Evolutionary conservation across 148 eudicot genomes (phyloP).

Genomic region (Camellia sinensis): DNA sequence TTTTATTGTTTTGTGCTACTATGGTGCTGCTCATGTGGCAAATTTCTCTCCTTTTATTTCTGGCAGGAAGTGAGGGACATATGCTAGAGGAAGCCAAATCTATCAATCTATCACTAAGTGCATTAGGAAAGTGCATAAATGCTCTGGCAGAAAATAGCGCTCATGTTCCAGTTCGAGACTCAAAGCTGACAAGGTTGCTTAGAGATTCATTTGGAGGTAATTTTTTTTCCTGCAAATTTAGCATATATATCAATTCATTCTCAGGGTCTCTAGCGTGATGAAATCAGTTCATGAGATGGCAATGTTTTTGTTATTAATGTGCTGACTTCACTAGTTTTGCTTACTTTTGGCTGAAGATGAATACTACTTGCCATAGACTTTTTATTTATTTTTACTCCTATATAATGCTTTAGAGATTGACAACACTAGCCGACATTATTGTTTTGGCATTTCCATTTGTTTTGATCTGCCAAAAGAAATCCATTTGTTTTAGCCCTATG

Average conservation of each 20-base stretch:
- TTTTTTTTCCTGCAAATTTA: conserved; percentile 17
- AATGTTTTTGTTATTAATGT: not conserved
- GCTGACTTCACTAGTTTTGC: not conserved
- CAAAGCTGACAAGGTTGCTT: conserved; percentile 96
- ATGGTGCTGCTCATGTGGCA: not conserved
- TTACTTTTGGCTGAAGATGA: not conserved
- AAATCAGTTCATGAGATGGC: conserved; percentile 10
- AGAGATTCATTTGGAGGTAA: conserved; percentile 99
- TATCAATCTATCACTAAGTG: conserved; percentile 95
- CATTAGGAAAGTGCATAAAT: conserved; percentile 98
- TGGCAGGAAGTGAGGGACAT: conserved; percentile 98
- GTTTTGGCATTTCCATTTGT: not conserved
- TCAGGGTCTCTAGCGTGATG: not conserved
- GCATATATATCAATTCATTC: not conserved
- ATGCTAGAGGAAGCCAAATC: conserved; percentile 96
- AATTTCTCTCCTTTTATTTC: not conserved
- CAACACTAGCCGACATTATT: not conserved
- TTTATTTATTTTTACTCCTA: not conserved
- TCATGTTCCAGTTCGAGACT: conserved; percentile 98
- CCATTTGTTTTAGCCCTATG: not conserved
- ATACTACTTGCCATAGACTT: not conserved
- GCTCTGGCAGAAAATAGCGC: conserved; percentile 98
- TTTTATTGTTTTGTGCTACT: not conserved
- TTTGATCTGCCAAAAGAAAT: not conserved
- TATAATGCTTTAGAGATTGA: not conserved